Evolutionary conservation across 768 basidiomycete genomes (phyloP).

Genomic region (Russula earlei): DNA sequence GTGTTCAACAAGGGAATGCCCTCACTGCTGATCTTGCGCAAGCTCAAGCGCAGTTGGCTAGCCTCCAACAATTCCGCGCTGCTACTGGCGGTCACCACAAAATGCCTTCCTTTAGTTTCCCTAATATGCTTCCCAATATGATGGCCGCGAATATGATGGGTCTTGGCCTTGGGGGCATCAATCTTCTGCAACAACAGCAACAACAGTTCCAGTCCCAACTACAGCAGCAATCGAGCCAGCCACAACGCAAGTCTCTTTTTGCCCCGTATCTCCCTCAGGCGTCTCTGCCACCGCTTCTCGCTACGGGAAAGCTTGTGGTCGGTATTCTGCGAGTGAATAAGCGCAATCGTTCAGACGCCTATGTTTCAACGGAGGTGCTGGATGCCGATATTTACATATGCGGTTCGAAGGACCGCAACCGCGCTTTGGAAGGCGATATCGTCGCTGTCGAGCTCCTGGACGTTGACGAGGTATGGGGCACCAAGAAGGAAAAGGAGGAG

Average conservation of each 20-base stretch:
- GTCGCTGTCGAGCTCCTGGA: slow-evolving; percentile 97
- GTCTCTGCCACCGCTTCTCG: slow-evolving; percentile 89
- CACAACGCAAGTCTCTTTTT: slow-evolving; percentile 96
- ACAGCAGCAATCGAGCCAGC: slow-evolving; percentile 85
- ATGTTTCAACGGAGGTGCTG: slow-evolving; percentile 94
- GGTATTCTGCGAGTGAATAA: slow-evolving; percentile 97
- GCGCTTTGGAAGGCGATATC: slow-evolving; percentile 96
- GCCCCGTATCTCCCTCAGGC: slow-evolving; percentile 98
- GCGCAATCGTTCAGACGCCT: slow-evolving; percentile 96
- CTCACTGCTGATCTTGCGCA: slow-evolving; percentile 85
- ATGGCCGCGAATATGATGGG: slow-evolving; percentile 98
- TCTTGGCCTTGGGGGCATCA: slow-evolving; percentile 70
- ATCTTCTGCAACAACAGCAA: slow-evolving; percentile 85
- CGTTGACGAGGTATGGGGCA: slow-evolving; percentile 96
- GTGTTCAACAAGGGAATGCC: slow-evolving; percentile 43
- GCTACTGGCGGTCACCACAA: slow-evolving; percentile 91
- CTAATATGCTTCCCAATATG: slow-evolving; percentile 96
- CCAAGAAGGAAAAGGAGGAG: slow-evolving; percentile 99
- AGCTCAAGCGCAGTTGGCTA: slow-evolving; percentile 93
- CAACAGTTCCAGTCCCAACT: slow-evolving; percentile 93
- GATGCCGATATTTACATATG: slow-evolving; percentile 99
- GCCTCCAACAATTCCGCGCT: slow-evolving; percentile 93
- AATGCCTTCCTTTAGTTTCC: slow-evolving; percentile 96
- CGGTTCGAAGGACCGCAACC: slow-evolving; percentile 96
- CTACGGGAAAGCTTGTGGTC: slow-evolving; percentile 95